Evolutionary conservation across 1,284 basidiomycete genomes (phyloP).

Genomic region (Cutaneotrichosporon cutaneum): DNA sequence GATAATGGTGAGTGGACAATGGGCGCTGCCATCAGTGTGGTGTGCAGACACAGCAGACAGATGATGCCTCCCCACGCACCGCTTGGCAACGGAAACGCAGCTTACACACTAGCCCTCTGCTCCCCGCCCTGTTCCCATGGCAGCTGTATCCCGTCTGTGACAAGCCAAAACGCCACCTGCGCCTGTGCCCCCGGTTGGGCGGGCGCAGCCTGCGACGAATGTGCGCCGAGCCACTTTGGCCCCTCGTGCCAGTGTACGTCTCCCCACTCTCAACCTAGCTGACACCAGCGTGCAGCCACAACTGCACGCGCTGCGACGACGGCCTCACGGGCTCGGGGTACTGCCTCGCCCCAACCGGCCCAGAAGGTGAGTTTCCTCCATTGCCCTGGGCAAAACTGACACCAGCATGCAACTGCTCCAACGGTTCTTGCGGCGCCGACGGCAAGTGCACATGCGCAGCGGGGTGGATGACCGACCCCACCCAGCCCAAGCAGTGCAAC

Average conservation of each 20-base stretch:
- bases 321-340: slow-evolving; percentile 50
- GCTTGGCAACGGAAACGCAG: too few relatives aligned
- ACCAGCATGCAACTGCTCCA: slow-evolving; percentile 52
- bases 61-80: too few relatives aligned
- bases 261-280: background rate
- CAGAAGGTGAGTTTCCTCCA: slow-evolving; percentile 10
- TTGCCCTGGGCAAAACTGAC: slow-evolving; percentile 19
- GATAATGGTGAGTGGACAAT: slow-evolving; percentile 6
- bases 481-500: slow-evolving; percentile 43
- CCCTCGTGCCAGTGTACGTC: slow-evolving; percentile 39
- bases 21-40: too few relatives aligned
- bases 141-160: slow-evolving; percentile 19
- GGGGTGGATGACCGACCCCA: slow-evolving; percentile 48
- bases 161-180: slow-evolving; percentile 24
- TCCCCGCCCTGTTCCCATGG: slow-evolving; percentile 38
- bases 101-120: slow-evolving; percentile 39
- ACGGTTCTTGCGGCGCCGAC: slow-evolving; percentile 48
- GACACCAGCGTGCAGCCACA: slow-evolving; percentile 35
- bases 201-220: slow-evolving; percentile 38
- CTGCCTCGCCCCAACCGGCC: slow-evolving; percentile 43
- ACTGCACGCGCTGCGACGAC: slow-evolving; percentile 52
- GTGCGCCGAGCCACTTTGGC: slow-evolving; percentile 47
- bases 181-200: slow-evolving; percentile 38
- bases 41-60: too few relatives aligned
- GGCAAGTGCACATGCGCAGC: slow-evolving; percentile 51